Evolutionary conservation across 1,139 yeast species (phyloP).

Genomic region (Zygosaccharomyces pseudobailii): DNA sequence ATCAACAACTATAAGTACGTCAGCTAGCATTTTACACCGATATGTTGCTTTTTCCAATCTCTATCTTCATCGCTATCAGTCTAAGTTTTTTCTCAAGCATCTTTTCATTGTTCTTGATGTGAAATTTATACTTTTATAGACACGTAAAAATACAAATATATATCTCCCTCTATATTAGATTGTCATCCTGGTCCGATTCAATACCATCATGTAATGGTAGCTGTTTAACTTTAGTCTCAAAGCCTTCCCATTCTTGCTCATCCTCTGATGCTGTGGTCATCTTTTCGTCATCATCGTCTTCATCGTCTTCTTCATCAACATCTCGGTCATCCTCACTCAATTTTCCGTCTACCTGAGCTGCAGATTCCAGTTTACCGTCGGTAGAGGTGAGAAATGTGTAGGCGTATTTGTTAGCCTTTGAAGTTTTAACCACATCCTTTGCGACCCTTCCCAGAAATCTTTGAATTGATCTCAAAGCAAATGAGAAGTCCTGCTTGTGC

Average conservation of each 20-base stretch:
- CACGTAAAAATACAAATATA: neutral
- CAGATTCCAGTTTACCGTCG: slow-evolving; percentile 28
- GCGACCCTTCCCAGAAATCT: slow-evolving; percentile 71
- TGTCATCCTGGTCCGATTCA: slow-evolving; percentile 18
- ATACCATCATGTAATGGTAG: slow-evolving; percentile 11
- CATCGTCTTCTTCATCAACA: no score
- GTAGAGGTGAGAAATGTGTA: slow-evolving; percentile 41
- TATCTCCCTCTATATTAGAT: slow-evolving; percentile 7
- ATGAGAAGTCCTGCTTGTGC: slow-evolving; percentile 60
- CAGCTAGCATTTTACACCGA: neutral
- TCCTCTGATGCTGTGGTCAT: slow-evolving; percentile 16
- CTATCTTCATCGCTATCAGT: neutral
- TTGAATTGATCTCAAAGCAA: slow-evolving; percentile 66
- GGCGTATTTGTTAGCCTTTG: slow-evolving; percentile 53
- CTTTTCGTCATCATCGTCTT: slow-evolving; percentile 27
- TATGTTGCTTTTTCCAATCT: neutral
- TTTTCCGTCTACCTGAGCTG: slow-evolving; percentile 4
- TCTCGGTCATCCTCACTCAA: slow-evolving; percentile 18
- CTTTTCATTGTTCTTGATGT: no score
- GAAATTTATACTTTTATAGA: neutral
- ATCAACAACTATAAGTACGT: neutral
- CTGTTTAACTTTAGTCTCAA: slow-evolving; percentile 9
- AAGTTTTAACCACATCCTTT: slow-evolving; percentile 59
- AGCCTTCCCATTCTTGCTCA: slow-evolving; percentile 17
- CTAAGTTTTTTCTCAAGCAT: neutral